Evolutionary conservation across 1,139 yeast species (phyloP).

Genomic region (Pichia norvegensis): DNA sequence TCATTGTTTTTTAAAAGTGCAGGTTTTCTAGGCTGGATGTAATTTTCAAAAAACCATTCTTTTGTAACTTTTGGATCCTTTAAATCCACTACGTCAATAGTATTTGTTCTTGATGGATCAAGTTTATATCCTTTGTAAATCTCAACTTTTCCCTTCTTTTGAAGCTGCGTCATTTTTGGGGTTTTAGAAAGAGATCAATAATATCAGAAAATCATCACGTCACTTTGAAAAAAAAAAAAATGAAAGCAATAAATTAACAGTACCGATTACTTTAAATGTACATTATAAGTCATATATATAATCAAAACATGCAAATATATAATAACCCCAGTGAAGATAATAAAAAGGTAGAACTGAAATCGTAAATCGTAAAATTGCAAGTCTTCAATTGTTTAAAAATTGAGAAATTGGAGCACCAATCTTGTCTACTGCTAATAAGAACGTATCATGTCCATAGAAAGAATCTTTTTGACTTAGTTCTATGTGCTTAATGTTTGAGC

Average conservation of each 20-base stretch:
- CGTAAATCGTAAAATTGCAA: neutral
- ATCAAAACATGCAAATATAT: neutral
- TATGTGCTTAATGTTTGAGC: constrained; percentile 45
- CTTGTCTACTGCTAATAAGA: constrained; percentile 66
- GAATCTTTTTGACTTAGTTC: constrained; percentile 73
- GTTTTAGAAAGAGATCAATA: no score
- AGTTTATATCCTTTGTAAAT: constrained; percentile 9
- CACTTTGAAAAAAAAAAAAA: neutral
- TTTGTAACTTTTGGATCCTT: constrained; percentile 9
- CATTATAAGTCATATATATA: no score
- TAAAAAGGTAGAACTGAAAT: neutral
- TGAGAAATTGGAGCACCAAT: constrained; percentile 68
- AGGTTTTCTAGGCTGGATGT: constrained; percentile 13
- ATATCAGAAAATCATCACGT: neutral
- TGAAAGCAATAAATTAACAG: no score
- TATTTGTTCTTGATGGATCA: neutral
- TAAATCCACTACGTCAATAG: constrained; percentile 10
- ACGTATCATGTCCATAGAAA: constrained; percentile 86
- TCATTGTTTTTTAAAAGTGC: constrained; percentile 8
- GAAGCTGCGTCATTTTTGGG: constrained; percentile 3
- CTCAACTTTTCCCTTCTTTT: constrained; percentile 4
- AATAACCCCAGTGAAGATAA: neutral
- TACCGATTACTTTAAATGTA: no score
- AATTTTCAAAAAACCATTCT: constrained; percentile 14
- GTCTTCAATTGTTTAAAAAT: constrained; percentile 35